Base-by-base conservation (phyloP, 164 flowering plant genomes). In the Berberis vulgaris region DNA sequence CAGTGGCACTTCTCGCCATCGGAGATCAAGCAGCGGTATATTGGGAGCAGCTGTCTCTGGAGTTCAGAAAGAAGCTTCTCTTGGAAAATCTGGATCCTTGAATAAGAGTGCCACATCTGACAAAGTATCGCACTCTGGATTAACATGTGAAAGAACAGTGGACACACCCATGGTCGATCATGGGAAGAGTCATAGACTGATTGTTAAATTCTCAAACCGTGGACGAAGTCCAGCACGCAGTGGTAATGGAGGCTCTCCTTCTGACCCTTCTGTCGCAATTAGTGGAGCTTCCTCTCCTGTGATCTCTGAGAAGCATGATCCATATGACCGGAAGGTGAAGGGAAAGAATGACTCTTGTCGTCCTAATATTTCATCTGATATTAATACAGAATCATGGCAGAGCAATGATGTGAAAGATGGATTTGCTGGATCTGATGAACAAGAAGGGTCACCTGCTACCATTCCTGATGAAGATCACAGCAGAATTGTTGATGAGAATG, bases 141-240 rank as follows among this genome's bases (percentile, higher is more conserved):
- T 67, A 11, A 65, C 76, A 40, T 43, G 61, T 68, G 93, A 87
- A 61, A 90, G 72, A 64, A 54, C 65, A 43, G 43, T 12, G 66
- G 96, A 91, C 70, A 62, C 65, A 46, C 72, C 83, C 9, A 13
- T 52, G 60, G 59, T 56, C 40, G 84, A 64, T 52, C 83, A 89
- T 64, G 90, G 79, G 3, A 86, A 72, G 75, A 79, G 63, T 69
- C 91, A 80, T 52, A 83, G 83, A 65, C 71, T 94, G 52, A 86
- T 94, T 66, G 96, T 94, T 41, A 84, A 82, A 78, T 78, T 94
- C 56, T 83, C 97, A 66, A 87, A 84, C 60, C 77, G 78, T 65
- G 83, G 77, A 3, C 76, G 81, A 2, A 80, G 80, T 67, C 80
- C 82, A 69, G 77, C 77, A 38, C 76, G 62, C 64, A 75, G 81